phyloP scores from a whole-genome alignment of 106 monocot species.

The Alisma plantagoaquatica region DNA sequence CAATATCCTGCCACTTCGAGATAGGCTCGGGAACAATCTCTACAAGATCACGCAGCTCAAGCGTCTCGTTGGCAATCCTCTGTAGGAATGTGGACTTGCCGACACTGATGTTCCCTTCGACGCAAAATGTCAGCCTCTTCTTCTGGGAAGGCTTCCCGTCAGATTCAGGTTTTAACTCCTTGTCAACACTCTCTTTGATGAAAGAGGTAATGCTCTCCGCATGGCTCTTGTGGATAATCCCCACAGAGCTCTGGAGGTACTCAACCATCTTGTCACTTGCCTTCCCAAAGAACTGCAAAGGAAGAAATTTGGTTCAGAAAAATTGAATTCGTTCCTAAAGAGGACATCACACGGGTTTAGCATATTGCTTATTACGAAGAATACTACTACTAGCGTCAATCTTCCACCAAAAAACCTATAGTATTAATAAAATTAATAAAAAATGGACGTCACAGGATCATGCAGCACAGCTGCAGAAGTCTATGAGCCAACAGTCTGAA shows the following conservation, averaged over 20 bases:
- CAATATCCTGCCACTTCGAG: conserved; percentile 91
- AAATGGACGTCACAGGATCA: too few species aligned
- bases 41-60: conserved; percentile 91
- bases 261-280: conserved; percentile 83
- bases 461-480: too few species aligned
- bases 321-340: neutral
- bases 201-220: conserved; percentile 96
- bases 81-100: conserved; percentile 94
- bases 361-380: too few species aligned
- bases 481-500: too few species aligned
- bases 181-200: conserved; percentile 90
- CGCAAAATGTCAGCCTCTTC: conserved; percentile 96
- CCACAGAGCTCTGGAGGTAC: conserved; percentile 59
- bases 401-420: too few species aligned
- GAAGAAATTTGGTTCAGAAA: neutral
- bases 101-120: conserved; percentile 97
- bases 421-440: too few species aligned
- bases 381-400: too few species aligned
- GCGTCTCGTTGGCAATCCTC: conserved; percentile 92
- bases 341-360: neutral
- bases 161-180: conserved; percentile 58
- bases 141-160: conserved; percentile 37
- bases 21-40: conserved; percentile 96
- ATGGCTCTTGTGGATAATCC: conserved; percentile 91
- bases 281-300: conserved; percentile 63